Percentiles rank a stretch among this genome's conserved stretches.
phyloP scores from a whole-genome alignment of 1,284 basidiomycete species.

The Malassezia furfur region DNA sequence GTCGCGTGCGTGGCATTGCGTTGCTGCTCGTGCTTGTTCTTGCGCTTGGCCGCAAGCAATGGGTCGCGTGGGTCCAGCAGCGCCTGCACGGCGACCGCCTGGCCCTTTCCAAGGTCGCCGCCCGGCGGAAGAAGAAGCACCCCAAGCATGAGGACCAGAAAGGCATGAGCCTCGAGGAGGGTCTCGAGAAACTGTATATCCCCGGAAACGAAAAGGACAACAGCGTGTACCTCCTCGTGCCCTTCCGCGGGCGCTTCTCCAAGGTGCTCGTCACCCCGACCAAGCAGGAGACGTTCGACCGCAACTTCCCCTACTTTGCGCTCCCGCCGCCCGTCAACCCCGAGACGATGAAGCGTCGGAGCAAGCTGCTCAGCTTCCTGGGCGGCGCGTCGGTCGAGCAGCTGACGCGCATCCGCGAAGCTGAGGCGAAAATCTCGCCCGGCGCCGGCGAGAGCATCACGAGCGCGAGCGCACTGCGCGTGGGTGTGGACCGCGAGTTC shows the following conservation, averaged over 20 bases:
- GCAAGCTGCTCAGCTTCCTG: constrained; percentile 5
- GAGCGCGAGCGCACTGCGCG: constrained; percentile 39
- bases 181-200: constrained; percentile 39
- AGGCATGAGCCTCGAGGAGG: constrained; percentile 18
- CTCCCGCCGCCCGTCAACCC: constrained; percentile 32
- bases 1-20: not conserved
- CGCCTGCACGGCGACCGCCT: not conserved
- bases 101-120: not conserved
- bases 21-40: constrained; percentile 10
- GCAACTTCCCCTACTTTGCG: constrained; percentile 38
- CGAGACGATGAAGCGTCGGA: constrained; percentile 7
- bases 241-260: constrained; percentile 36
- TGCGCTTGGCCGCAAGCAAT: constrained; percentile 9
- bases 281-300: constrained; percentile 37
- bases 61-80: not conserved
- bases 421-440: constrained; percentile 24
- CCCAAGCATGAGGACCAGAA: not conserved
- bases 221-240: constrained; percentile 38
- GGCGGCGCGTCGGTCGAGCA: constrained; percentile 21
- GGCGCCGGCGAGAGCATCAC: constrained; percentile 16
- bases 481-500: constrained; percentile 64
- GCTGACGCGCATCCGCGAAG: constrained; percentile 16
- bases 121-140: not conserved
- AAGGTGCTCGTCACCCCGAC: constrained; percentile 48
- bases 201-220: constrained; percentile 24